Conservation (phyloP, 192 early-diverging fungal species). For the Mortierella hygrophila region DNA sequence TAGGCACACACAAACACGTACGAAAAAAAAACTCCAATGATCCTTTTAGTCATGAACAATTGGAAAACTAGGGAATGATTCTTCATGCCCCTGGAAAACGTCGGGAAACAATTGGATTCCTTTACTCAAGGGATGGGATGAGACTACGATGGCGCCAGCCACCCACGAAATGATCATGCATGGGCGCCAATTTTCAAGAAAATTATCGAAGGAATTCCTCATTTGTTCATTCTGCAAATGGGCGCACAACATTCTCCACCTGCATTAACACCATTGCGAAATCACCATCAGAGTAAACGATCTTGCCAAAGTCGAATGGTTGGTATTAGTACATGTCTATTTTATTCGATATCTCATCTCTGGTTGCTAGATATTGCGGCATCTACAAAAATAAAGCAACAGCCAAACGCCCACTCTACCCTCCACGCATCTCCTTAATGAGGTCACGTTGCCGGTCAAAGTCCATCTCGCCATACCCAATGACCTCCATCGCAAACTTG, state of each 20-base stretch:
- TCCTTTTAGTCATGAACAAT: neutral
- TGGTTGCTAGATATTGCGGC: neutral
- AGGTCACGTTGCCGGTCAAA: slow-evolving; percentile 77
- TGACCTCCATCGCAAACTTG: slow-evolving; percentile 85
- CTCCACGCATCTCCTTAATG: slow-evolving; percentile 70
- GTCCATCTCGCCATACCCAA: slow-evolving; percentile 84
- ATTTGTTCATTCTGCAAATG: no score
- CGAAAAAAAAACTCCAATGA: no score
- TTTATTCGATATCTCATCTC: neutral
- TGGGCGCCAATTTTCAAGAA: no score
- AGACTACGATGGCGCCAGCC: neutral
- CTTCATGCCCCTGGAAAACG: neutral
- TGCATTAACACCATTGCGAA: no score
- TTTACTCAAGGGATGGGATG: neutral
- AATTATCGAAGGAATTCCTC: no score
- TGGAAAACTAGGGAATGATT: neutral
- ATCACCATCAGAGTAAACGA: neutral
- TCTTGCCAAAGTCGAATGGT: neutral
- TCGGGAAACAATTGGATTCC: neutral
- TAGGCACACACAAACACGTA: neutral
- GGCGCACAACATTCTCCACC: no score
- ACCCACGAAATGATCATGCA: neutral
- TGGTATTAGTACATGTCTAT: neutral
- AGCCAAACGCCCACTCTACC: neutral
- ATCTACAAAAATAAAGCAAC: no score